Conservation (phyloP, 169 alveolate genomes). For the Besnoitia besnoiti region DNA sequence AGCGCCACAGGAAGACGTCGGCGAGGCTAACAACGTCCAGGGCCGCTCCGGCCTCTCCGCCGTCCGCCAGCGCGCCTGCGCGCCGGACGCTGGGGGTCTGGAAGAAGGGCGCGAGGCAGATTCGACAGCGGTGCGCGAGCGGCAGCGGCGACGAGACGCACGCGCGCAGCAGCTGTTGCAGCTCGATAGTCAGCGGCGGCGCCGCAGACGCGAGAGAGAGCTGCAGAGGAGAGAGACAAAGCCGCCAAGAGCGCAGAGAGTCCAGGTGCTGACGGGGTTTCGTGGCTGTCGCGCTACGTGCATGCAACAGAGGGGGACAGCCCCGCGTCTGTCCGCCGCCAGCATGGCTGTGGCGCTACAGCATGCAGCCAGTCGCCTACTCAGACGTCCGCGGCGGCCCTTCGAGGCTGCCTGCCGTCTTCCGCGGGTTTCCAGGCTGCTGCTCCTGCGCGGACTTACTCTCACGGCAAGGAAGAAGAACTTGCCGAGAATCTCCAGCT, state of each 20-base stretch:
- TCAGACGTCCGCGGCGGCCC: neutral
- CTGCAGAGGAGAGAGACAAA: neutral
- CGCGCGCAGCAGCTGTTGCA: slow-evolving; percentile 37
- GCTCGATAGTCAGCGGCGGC: neutral
- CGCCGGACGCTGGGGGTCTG: neutral
- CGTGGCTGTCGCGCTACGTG: too few relatives aligned
- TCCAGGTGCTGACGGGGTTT: too few relatives aligned
- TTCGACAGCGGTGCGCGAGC: slow-evolving; percentile 39
- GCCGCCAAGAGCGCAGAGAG: neutral
- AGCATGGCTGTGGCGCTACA: too few relatives aligned
- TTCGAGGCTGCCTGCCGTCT: too few relatives aligned
- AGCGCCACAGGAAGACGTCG: slow-evolving; percentile 2
- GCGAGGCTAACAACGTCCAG: neutral
- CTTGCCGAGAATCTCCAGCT: neutral
- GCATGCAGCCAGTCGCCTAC: neutral
- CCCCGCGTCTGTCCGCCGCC: too few relatives aligned
- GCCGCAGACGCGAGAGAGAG: neutral
- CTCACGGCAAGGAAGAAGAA: slow-evolving; percentile 1
- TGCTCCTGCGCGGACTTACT: neutral
- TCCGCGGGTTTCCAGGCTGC: too few relatives aligned
- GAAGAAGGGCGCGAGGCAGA: neutral
- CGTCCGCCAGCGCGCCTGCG: neutral
- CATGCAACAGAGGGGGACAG: too few relatives aligned
- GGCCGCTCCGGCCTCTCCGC: neutral
- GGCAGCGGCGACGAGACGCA: neutral